phyloP scores from a whole-genome alignment of 495 filamentous ascomycete genomes.

The Neurospora sp. region DNA sequence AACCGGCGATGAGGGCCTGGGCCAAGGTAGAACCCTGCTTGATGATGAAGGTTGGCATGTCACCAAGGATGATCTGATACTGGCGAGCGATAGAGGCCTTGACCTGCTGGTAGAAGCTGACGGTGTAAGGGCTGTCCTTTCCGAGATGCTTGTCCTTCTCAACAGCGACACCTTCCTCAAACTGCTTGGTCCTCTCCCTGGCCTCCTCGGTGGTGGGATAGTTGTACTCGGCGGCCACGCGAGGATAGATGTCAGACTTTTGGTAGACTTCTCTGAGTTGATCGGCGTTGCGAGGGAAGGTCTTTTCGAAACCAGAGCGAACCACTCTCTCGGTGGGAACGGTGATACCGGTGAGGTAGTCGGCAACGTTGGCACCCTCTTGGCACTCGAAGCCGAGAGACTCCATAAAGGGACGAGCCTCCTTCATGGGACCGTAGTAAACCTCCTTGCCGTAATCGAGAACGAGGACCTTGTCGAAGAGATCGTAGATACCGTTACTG shows the following conservation, averaged over 20 bases:
- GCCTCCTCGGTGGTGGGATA: slow-evolving; percentile 38
- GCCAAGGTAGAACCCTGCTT: slow-evolving; percentile 45
- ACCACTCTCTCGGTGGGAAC: slow-evolving; percentile 17
- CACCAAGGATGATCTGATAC: slow-evolving; percentile 50
- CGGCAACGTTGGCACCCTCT: slow-evolving; percentile 43
- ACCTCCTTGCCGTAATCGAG: slow-evolving; percentile 54
- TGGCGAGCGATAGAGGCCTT: slow-evolving; percentile 41
- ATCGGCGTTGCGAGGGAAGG: slow-evolving; percentile 38
- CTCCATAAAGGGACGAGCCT: slow-evolving; percentile 47
- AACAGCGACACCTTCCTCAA: slow-evolving; percentile 34
- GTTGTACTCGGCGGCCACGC: slow-evolving; percentile 37
- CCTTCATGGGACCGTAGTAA: slow-evolving; percentile 45
- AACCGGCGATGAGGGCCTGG: slow-evolving; percentile 66
- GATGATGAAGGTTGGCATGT: slow-evolving; percentile 48
- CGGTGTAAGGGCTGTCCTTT: slow-evolving; percentile 39
- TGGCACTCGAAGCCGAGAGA: slow-evolving; percentile 41
- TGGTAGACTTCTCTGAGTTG: slow-evolving; percentile 30
- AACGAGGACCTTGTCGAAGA: slow-evolving; percentile 53
- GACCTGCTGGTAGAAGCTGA: slow-evolving; percentile 46
- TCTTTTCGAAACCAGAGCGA: slow-evolving; percentile 21
- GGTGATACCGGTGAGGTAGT: slow-evolving; percentile 45
- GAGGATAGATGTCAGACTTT: slow-evolving; percentile 22
- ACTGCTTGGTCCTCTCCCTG: slow-evolving; percentile 35
- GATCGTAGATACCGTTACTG: slow-evolving; percentile 53
- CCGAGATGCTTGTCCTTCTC: slow-evolving; percentile 34